Conservation (phyloP, 2,329 filamentous ascomycete genomes). For the Dactylellina drechsleri region DNA sequence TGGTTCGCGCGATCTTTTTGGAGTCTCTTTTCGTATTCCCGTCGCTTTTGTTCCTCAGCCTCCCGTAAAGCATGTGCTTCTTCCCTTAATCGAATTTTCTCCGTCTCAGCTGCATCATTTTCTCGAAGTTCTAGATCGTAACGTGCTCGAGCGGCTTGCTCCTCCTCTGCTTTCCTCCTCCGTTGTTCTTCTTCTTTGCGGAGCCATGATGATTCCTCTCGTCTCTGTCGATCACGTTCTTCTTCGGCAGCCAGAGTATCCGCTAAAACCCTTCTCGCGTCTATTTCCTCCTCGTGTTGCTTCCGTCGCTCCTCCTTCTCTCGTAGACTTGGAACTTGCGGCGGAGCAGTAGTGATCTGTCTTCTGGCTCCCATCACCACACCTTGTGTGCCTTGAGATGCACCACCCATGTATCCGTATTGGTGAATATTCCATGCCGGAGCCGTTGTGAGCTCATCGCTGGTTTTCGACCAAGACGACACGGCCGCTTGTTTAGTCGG, state of each 20-base stretch:
- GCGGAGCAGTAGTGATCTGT: slow-evolving; percentile 87
- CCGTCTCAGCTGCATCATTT: slow-evolving; percentile 66
- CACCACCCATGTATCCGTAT: slow-evolving; percentile 97
- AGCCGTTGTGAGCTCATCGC: slow-evolving; percentile 80
- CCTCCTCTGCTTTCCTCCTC: slow-evolving; percentile 69
- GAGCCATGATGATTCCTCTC: slow-evolving; percentile 64
- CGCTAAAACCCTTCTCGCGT: slow-evolving; percentile 64
- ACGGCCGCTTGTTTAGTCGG: slow-evolving; percentile 67
- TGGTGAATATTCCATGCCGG: slow-evolving; percentile 99
- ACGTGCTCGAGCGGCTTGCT: slow-evolving; percentile 59
- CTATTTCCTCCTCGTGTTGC: slow-evolving; percentile 70
- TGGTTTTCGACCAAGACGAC: slow-evolving; percentile 89
- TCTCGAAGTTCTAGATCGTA: slow-evolving; percentile 64
- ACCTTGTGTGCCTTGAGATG: slow-evolving; percentile 93
- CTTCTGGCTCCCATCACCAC: slow-evolving; percentile 90
- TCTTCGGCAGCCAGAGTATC: slow-evolving; percentile 67
- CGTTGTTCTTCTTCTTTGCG: slow-evolving; percentile 61
- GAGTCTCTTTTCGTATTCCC: slow-evolving; percentile 35
- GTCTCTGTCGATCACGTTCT: slow-evolving; percentile 63
- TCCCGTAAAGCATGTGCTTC: slow-evolving; percentile 63
- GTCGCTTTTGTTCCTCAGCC: slow-evolving; percentile 43
- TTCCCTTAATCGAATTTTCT: slow-evolving; percentile 66
- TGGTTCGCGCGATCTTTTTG: slow-evolving; percentile 44
- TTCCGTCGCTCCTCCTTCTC: slow-evolving; percentile 80
- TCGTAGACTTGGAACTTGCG: slow-evolving; percentile 79